Conservation (phyloP, 352 stramenopile genomes). For the Phytophthora pini region DNA sequence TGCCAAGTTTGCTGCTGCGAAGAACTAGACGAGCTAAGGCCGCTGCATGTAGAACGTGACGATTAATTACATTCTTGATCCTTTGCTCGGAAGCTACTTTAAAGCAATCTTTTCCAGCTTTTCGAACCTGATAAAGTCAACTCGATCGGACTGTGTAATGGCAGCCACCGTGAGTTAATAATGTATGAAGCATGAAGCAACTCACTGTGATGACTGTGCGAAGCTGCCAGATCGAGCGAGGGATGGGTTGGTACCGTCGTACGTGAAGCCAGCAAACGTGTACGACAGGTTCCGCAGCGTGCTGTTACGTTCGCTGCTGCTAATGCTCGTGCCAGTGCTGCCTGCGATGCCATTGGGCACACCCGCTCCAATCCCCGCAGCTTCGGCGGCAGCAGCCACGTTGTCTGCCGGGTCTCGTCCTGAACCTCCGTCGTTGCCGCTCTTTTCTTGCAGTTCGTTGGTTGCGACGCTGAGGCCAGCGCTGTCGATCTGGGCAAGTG, state of each 20-base stretch:
- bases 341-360: constrained; percentile 34
- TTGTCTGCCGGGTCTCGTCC: constrained; percentile 30
- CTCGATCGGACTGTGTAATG: constrained; percentile 3
- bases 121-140: constrained; percentile 7
- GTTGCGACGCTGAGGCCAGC: constrained; percentile 68
- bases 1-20: constrained; percentile 50
- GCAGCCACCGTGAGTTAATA: constrained; percentile 31
- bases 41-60: constrained; percentile 19
- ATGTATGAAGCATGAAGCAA: constrained; percentile 21
- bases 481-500: constrained; percentile 71
- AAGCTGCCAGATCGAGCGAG: constrained; percentile 45
- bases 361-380: constrained; percentile 23
- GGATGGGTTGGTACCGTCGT: constrained; percentile 70
- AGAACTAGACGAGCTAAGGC: constrained; percentile 12
- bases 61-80: constrained; percentile 38
- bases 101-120: constrained; percentile 8
- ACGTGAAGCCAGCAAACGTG: constrained; percentile 87
- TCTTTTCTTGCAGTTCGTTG: constrained; percentile 44
- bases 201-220: constrained; percentile 30
- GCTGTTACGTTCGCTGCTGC: constrained; percentile 57
- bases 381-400: constrained; percentile 14
- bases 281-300: constrained; percentile 85
- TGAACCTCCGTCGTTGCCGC: constrained; percentile 16
- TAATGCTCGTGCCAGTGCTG: constrained; percentile 47
- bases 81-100: constrained; percentile 1